These are phyloP conservation scores for Eucalyptus cloeziana DNA, from an alignment of 345 rosid genomes.

Conservation along the genomic window DNA sequence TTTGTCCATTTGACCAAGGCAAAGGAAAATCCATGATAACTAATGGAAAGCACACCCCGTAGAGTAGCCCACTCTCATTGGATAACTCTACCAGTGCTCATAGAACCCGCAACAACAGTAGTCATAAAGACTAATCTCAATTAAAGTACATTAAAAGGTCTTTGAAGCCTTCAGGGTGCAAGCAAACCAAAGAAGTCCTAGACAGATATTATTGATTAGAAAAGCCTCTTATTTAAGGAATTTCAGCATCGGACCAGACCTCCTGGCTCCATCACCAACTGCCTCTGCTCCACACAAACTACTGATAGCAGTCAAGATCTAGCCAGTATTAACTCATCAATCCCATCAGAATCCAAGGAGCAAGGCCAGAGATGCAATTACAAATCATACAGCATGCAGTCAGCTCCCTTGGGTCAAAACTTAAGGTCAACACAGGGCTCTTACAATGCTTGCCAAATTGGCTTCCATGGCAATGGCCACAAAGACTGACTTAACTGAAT, in stretches of 20 bases:
- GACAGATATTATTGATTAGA: not conserved
- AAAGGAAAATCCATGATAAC: not conserved
- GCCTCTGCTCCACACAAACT: not conserved
- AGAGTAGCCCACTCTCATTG: not conserved
- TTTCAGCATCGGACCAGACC: not conserved
- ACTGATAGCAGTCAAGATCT: not conserved
- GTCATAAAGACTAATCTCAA: not conserved
- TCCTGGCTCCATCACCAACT: not conserved
- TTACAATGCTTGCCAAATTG: not conserved
- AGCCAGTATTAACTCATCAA: not conserved
- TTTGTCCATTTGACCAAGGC: not conserved
- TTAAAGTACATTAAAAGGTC: not conserved
- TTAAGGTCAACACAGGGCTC: not conserved
- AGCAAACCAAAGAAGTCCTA: not conserved
- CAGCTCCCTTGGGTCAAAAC: not conserved
- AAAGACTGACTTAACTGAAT: not conserved
- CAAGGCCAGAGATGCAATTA: not conserved
- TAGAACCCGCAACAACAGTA: not conserved
- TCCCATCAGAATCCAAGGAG: not conserved
- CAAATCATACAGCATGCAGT: not conserved
- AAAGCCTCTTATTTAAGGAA: not conserved
- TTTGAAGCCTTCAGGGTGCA: not conserved
- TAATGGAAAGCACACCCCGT: not conserved
- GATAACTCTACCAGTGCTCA: not conserved
- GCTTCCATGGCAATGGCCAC: not conserved